Evolutionary conservation across 2,329 filamentous ascomycete species (phyloP).

Genomic region (Ceratocystis lukuohia): DNA sequence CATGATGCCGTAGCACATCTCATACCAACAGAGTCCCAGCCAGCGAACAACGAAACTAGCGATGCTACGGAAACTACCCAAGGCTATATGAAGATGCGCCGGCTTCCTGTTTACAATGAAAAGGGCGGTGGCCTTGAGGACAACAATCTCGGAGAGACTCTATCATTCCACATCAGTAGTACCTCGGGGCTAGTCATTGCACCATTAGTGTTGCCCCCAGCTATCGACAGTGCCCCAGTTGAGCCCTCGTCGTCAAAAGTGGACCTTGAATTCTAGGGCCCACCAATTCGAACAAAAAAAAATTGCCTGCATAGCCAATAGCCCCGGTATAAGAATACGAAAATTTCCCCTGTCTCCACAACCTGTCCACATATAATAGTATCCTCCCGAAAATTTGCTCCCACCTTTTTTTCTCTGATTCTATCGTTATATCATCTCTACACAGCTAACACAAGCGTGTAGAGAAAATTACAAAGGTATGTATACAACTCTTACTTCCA

Average conservation of each 20-base stretch:
- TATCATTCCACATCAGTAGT: slow-evolving; percentile 80
- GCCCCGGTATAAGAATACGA: slow-evolving; percentile 3
- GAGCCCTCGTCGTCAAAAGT: slow-evolving; percentile 24
- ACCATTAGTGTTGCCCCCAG: slow-evolving; percentile 77
- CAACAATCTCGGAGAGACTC: slow-evolving; percentile 61
- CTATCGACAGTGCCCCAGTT: slow-evolving; percentile 48
- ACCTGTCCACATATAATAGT: background rate
- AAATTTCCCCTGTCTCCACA: slow-evolving; percentile 9
- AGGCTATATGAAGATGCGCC: slow-evolving; percentile 72
- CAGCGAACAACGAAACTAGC: slow-evolving; percentile 13
- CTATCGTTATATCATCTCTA: slow-evolving; percentile 11
- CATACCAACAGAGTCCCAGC: slow-evolving; percentile 16
- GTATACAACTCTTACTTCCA: background rate
- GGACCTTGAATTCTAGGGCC: slow-evolving; percentile 29
- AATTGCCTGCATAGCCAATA: background rate
- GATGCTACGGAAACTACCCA: slow-evolving; percentile 28
- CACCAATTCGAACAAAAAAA: background rate
- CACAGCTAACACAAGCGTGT: slow-evolving; percentile 20
- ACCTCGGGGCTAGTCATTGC: slow-evolving; percentile 69
- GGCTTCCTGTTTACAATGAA: slow-evolving; percentile 73
- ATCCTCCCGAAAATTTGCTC: slow-evolving; percentile 1
- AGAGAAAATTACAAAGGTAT: slow-evolving; percentile 3
- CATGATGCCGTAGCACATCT: slow-evolving; percentile 80
- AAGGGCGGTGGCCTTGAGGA: slow-evolving; percentile 65
- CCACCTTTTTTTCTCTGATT: slow-evolving; percentile 19